Evolutionary conservation across 176 grass and related monocot species (phyloP).

Genomic region (Oryza meyeriana): DNA sequence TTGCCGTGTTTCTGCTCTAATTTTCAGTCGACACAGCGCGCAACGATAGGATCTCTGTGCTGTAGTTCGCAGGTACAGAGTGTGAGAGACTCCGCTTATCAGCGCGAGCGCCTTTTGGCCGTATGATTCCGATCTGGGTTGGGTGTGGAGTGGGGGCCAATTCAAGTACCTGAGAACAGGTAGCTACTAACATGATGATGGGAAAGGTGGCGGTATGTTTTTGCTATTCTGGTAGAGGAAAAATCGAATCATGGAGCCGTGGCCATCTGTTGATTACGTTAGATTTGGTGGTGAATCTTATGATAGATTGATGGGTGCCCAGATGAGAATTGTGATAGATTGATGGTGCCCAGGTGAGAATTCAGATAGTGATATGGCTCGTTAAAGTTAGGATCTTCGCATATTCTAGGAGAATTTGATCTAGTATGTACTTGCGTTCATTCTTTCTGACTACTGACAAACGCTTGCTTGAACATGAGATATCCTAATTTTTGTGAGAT

Average conservation of each 20-base stretch:
- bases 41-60: background rate
- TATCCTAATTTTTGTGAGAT: background rate
- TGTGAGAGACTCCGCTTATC: background rate
- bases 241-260: background rate
- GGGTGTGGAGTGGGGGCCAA: background rate
- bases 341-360: background rate
- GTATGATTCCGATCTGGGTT: constrained; percentile 27
- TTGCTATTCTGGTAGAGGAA: background rate
- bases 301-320: background rate
- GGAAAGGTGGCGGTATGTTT: background rate
- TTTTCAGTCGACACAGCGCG: background rate
- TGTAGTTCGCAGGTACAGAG: background rate
- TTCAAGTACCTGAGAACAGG: background rate
- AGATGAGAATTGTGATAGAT: background rate
- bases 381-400: background rate
- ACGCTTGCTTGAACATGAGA: background rate
- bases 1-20: background rate
- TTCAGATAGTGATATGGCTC: background rate
- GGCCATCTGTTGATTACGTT: background rate
- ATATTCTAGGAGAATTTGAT: background rate
- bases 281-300: constrained; percentile 19
- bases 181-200: background rate
- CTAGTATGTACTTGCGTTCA: background rate
- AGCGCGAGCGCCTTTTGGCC: background rate
- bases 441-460: background rate